Conservation (phyloP, 2,329 filamentous ascomycete species). For the Colletotrichum melonis region DNA sequence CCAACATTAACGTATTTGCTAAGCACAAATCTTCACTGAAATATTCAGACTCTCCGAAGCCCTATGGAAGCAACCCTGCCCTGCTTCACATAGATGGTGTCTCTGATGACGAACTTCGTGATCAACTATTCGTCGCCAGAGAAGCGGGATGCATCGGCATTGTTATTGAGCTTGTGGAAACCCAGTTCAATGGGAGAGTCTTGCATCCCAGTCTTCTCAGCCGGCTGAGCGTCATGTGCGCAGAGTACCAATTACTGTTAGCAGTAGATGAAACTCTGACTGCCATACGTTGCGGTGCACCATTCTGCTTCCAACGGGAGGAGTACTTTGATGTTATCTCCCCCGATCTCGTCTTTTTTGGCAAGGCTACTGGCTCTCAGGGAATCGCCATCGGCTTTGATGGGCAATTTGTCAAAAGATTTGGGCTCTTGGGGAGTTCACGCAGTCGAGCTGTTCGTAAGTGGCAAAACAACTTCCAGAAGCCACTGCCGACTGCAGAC, state of each 20-base stretch:
- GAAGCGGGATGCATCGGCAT: conserved; percentile 39
- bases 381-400: conserved; percentile 22
- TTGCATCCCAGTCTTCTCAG: conserved; percentile 33
- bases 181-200: conserved; percentile 39
- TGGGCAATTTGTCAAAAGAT: conserved; percentile 6
- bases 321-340: conserved; percentile 35
- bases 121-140: conserved; percentile 37
- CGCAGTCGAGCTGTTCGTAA: conserved; percentile 5
- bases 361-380: conserved; percentile 30
- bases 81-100: conserved; percentile 37
- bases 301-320: conserved; percentile 42
- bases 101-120: conserved; percentile 32
- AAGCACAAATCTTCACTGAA: not conserved
- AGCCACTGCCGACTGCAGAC: conserved; percentile 21
- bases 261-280: conserved; percentile 41
- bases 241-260: conserved; percentile 36
- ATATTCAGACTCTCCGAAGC: not conserved
- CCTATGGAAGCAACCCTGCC: conserved; percentile 35
- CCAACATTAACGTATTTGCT: too few relatives aligned
- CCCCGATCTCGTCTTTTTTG: conserved; percentile 41
- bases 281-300: conserved; percentile 40
- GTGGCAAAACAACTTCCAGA: conserved; percentile 23
- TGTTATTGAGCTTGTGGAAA: conserved; percentile 39
- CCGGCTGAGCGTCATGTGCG: conserved; percentile 34
- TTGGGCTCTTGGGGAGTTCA: conserved; percentile 5